Evolutionary conservation across 306 rosid species (phyloP), one percentile per base, ranked within the genome.

Genomic region (Crataegus laevigata): DNA sequence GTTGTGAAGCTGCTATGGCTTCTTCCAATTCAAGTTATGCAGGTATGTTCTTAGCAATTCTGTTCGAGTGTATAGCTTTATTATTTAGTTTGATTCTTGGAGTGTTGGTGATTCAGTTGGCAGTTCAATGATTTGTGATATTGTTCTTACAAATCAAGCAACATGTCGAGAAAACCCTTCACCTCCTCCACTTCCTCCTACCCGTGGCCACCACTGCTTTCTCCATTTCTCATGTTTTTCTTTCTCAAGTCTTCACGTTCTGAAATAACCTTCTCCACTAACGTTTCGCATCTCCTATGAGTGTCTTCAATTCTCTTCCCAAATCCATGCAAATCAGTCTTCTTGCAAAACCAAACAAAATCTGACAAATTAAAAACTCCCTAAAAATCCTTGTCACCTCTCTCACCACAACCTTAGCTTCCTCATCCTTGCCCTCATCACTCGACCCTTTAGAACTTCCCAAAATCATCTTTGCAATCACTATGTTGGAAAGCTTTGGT

Each of bases 121-220:
- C n/a, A n/a, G n/a, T n/a, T n/a, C n/a, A n/a, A n/a, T n/a, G n/a
- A n/a, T n/a, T n/a, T n/a, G n/a, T n/a, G n/a, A n/a, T n/a, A n/a
- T n/a, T n/a, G n/a, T n/a, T n/a, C n/a, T n/a, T n/a, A n/a, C 11
- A 73, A 72, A 77, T 85, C 82, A 8, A 88, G 82, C 75, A 88
- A 77, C 45, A 82, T 77, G 52, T 85, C 88, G 19, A 88, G 86
- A 68, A 88, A 85, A 59, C 78, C 82, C 60, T 69, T 79, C 7
- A 77, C 52, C 38, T 34, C 38, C 38, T 34, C 38, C 38, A 34
- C 38, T 4, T 30, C 32, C 38, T 34, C 38, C 6, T 74, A 82
- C 55, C 29, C 84, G 1, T 26, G 40, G 3, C 24, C 76, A 19
- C 5, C 10, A 1, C 58, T 36, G 18, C 42, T 1, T 71, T 77